phyloP scores from a whole-genome alignment of 2,329 filamentous ascomycete species.

The Teratosphaeria nubilosa region DNA sequence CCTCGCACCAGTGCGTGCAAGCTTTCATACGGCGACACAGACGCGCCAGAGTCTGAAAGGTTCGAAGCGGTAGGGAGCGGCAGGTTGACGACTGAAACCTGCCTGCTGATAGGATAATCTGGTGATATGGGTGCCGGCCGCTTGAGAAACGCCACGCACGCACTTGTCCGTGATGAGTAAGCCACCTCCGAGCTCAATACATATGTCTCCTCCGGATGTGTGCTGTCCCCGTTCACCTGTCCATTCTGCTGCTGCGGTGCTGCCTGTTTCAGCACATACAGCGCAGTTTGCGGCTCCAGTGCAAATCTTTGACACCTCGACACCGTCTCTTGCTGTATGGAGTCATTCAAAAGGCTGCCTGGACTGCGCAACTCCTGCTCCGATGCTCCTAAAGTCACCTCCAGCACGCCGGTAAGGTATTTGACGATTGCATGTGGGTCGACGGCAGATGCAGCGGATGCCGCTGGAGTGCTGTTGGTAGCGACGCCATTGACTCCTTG shows the following conservation, averaged over 20 bases:
- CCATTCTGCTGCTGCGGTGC: conserved; percentile 45
- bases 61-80: conserved; percentile 67
- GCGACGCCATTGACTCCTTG: conserved; percentile 24
- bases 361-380: conserved; percentile 68
- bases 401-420: conserved; percentile 38
- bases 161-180: conserved; percentile 66
- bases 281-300: conserved; percentile 70
- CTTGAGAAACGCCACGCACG: conserved; percentile 84
- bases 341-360: conserved; percentile 71
- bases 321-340: conserved; percentile 65
- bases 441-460: conserved; percentile 23
- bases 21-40: conserved; percentile 79
- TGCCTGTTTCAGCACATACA: conserved; percentile 82
- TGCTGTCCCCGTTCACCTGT: conserved; percentile 21
- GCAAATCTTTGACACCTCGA: conserved; percentile 84
- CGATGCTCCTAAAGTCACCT: conserved; percentile 40
- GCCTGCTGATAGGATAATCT: conserved; percentile 67
- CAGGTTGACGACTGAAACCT: conserved; percentile 88
- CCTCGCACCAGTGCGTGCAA: conserved; percentile 86
- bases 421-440: conserved; percentile 39
- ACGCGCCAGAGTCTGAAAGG: conserved; percentile 31
- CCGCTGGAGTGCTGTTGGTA: conserved; percentile 19
- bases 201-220: conserved; percentile 52
- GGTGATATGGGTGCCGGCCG: conserved; percentile 80
- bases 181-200: conserved; percentile 73